Evolutionary conservation across 1,284 basidiomycete genomes (phyloP), one percentile per base, ranked within the genome.

Genomic region (Ceratobasidium sp.): DNA sequence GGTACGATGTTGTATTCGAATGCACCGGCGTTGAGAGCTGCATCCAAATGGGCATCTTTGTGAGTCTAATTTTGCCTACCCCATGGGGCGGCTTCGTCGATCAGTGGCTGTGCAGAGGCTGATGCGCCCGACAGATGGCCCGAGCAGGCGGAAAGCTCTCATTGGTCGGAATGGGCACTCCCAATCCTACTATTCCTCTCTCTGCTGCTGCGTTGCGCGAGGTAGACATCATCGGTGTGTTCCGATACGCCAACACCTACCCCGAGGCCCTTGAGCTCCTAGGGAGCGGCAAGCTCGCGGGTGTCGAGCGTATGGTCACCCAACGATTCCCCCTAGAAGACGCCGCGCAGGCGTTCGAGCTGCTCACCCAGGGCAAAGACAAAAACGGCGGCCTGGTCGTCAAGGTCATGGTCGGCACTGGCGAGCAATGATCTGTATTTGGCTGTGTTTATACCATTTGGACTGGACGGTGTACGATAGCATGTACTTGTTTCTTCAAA

Each of bases 121-220:
- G 31, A 31, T 45, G 58, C 54, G 71, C 58, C 55, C 42, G 69
- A 50, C 77, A 93, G 91, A 86, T 90, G 74, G 92, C 94, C 32
- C 82, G 85, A 64, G 83, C 92, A 4, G 95, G 94, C 62, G 92
- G 93, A 49, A 92, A 91, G 77, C 91, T 96, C 68, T 89, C 94
- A 82, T 91, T 94, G 75, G 88, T 98, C 74, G 96, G 96, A 34
- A 98, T 98, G 96, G 96, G 96, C 73, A 88, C 92, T 22, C 86
- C 89, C 72, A 91, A 90, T 75, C 86, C 92, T 70, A 83, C 85
- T 71, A 83, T 96, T 57, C 95, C 96, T n/a, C 84, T 94, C 68
- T 90, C 90, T 32, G 85, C 86, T 22, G 92, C 94, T 15, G 88
- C 93, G 13, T 80, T 90, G 55, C 88, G 96, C 62, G 96, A 98